Evolutionary conservation across 306 rosid genomes (phyloP).

Genomic region (Casuarina glauca): DNA sequence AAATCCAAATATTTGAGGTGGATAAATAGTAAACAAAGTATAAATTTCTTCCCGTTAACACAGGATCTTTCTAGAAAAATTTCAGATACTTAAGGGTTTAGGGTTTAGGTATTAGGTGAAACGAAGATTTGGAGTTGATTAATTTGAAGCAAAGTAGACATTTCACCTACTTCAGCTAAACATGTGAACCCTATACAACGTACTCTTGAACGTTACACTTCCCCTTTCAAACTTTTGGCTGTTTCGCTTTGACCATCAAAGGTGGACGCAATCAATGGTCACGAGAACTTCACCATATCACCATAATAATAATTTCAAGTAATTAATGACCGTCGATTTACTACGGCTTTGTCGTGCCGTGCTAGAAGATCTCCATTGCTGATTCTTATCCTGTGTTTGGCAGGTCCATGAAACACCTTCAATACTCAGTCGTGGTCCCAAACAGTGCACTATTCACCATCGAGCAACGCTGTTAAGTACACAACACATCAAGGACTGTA

Average conservation of each 20-base stretch:
- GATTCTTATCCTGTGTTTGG: slow-evolving; percentile 16
- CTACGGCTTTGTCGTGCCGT: background rate
- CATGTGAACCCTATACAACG: no score
- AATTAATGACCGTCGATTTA: slow-evolving; percentile 16
- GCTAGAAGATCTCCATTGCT: background rate
- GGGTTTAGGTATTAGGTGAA: no score
- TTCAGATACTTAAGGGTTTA: no score
- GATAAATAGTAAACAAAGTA: no score
- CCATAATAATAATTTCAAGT: background rate
- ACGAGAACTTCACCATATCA: background rate
- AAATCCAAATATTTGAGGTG: no score
- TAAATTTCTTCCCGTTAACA: no score
- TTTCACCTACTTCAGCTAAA: no score
- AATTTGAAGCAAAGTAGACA: no score
- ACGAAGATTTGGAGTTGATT: no score
- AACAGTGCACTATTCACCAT: slow-evolving; percentile 11
- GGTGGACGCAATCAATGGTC: slow-evolving; percentile 17
- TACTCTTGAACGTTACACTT: slow-evolving; percentile 30
- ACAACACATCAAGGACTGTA: background rate
- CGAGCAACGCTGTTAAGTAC: slow-evolving; percentile 2
- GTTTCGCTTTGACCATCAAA: slow-evolving; percentile 40
- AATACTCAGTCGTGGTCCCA: slow-evolving; percentile 19
- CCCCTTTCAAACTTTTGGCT: slow-evolving; percentile 39
- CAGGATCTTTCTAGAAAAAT: no score
- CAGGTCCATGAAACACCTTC: background rate